phyloP scores from a whole-genome alignment of 148 eudicot genomes.

The Tetragonia tetragonoides region DNA sequence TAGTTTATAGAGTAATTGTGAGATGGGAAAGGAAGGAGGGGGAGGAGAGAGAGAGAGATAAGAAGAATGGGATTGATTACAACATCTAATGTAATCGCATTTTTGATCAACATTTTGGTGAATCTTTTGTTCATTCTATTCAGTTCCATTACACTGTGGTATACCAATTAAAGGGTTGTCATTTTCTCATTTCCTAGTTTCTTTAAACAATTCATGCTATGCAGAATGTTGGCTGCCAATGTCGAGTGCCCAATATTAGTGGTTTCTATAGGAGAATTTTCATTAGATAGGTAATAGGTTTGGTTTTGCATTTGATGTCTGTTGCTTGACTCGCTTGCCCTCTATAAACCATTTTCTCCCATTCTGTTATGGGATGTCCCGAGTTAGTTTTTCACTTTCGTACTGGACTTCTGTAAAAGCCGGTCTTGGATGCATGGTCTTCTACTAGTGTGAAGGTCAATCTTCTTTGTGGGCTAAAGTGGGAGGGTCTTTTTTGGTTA shows the following conservation, averaged over 20 bases:
- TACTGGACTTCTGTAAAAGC: background rate
- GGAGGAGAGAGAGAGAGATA: too few species aligned
- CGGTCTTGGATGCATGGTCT: too few species aligned
- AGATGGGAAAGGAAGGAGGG: too few species aligned
- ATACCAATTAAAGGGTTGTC: background rate
- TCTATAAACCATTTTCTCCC: background rate
- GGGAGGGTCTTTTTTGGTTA: too few species aligned
- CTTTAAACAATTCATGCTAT: background rate
- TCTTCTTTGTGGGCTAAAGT: too few species aligned
- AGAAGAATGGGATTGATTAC: too few species aligned
- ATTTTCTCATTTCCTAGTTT: background rate
- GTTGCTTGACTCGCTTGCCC: background rate
- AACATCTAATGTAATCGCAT: too few species aligned
- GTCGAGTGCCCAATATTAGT: background rate
- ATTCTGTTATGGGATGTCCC: background rate
- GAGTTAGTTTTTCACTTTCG: background rate
- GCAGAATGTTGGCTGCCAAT: background rate
- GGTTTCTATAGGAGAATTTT: background rate
- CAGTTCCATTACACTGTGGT: background rate
- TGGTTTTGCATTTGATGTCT: too few species aligned
- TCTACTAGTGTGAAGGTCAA: too few species aligned
- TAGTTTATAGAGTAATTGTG: too few species aligned
- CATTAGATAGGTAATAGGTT: background rate
- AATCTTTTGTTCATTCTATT: background rate
- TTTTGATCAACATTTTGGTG: background rate